Conservation (phyloP, 495 filamentous ascomycete genomes). For the Lasiosphaeria ovina region DNA sequence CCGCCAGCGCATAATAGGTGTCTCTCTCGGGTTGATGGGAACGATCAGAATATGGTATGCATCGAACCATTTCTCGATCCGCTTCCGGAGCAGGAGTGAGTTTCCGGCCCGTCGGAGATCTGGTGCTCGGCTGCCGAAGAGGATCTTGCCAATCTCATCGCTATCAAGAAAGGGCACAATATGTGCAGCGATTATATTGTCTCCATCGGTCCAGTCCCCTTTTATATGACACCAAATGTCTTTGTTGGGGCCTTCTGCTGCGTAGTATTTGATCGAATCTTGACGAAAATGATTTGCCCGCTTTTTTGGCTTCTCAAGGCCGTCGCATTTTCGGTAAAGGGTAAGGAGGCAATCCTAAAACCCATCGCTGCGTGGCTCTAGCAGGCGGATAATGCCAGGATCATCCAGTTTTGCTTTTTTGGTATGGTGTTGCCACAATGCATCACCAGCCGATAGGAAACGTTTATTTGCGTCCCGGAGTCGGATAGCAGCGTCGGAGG, state of each 20-base stretch:
- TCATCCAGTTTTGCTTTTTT: background rate
- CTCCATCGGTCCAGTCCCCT: background rate
- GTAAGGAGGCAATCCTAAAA: background rate
- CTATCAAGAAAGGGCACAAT: conserved; percentile 20
- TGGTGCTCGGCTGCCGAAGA: conserved; percentile 14
- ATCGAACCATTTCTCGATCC: conserved; percentile 7
- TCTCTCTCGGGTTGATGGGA: conserved; percentile 5
- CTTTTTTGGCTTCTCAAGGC: background rate
- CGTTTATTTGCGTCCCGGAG: background rate
- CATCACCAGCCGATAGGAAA: background rate
- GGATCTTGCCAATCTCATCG: conserved; percentile 8
- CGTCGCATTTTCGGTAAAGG: background rate
- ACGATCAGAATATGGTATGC: conserved; percentile 10
- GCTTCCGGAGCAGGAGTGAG: background rate
- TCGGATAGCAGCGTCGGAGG: background rate
- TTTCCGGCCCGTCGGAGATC: conserved; percentile 7
- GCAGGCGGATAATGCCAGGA: background rate
- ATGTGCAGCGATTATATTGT: conserved; percentile 6
- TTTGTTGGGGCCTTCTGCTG: background rate
- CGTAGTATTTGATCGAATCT: background rate
- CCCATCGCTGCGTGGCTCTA: background rate
- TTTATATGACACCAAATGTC: background rate
- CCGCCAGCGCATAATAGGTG: conserved; percentile 10
- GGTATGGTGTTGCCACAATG: background rate
- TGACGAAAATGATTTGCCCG: background rate